Evolutionary conservation across 805 yeast genomes (phyloP).

Genomic region (Ogataea salicorniae): DNA sequence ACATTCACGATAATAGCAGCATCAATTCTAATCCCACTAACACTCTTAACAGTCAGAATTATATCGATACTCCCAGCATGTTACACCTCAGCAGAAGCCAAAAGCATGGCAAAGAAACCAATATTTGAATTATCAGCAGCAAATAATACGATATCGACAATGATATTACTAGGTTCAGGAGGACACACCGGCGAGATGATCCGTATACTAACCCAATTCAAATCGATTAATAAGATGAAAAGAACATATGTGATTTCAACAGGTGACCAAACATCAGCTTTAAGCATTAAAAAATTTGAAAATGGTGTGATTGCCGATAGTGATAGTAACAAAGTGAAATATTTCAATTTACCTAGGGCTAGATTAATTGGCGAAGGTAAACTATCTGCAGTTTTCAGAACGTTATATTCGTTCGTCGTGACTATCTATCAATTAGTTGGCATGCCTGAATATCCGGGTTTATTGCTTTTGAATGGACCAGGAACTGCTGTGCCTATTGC

Average conservation of each 20-base stretch:
- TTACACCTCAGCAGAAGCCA: neutral
- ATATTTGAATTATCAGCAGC: neutral
- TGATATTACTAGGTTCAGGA: slow-evolving; percentile 87
- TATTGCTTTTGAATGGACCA: slow-evolving; percentile 63
- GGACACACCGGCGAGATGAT: slow-evolving; percentile 97
- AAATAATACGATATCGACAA: slow-evolving; percentile 20
- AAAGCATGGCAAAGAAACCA: neutral
- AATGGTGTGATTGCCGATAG: slow-evolving; percentile 25
- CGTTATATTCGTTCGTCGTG: slow-evolving; percentile 28
- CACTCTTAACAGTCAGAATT: slow-evolving; percentile 10
- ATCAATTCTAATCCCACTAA: slow-evolving; percentile 5
- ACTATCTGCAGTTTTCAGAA: slow-evolving; percentile 27
- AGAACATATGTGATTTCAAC: slow-evolving; percentile 35
- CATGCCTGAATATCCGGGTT: slow-evolving; percentile 19
- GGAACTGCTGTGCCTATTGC: slow-evolving; percentile 75
- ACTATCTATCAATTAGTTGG: slow-evolving; percentile 12
- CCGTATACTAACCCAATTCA: slow-evolving; percentile 47
- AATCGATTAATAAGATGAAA: slow-evolving; percentile 19
- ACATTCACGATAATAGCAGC: slow-evolving; percentile 16
- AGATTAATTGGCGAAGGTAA: slow-evolving; percentile 35
- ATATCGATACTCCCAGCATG: slow-evolving; percentile 22
- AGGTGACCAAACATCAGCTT: slow-evolving; percentile 41
- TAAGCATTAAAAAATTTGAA: slow-evolving; percentile 36
- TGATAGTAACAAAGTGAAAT: slow-evolving; percentile 16
- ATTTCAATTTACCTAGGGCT: slow-evolving; percentile 27